Conservation (phyloP, 768 basidiomycete species). For the Hygrophorus pudorinus region DNA sequence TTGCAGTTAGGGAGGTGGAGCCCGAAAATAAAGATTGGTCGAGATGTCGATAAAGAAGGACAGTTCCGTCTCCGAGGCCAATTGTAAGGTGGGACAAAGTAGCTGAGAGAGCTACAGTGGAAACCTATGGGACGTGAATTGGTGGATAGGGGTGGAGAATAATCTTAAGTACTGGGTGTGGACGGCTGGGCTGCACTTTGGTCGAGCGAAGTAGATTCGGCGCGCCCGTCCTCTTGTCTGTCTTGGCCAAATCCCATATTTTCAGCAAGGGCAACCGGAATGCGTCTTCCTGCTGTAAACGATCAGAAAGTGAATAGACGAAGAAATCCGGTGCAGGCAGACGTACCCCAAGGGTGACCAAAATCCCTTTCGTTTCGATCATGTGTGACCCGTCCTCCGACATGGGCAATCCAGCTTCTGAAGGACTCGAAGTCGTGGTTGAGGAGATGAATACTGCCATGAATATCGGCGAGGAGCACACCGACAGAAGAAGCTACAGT, state of each 20-base stretch:
- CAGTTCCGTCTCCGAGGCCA: conserved; percentile 91
- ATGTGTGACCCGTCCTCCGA: conserved; percentile 78
- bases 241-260: conserved; percentile 78
- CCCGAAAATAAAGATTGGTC: conserved; percentile 75
- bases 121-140: conserved; percentile 36
- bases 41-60: conserved; percentile 83
- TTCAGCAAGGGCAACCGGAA: conserved; percentile 64
- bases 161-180: conserved; percentile 53
- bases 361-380: conserved; percentile 67
- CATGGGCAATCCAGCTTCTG: conserved; percentile 73
- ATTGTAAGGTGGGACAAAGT: conserved; percentile 79
- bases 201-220: conserved; percentile 64
- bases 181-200: conserved; percentile 69
- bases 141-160: conserved; percentile 12
- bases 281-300: conserved; percentile 61
- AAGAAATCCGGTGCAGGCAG: neutral
- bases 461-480: conserved; percentile 73
- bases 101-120: conserved; percentile 69
- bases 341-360: conserved; percentile 86
- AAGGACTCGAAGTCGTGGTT: conserved; percentile 63
- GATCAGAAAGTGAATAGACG: conserved; percentile 15
- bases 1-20: conserved; percentile 51
- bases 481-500: conserved; percentile 51
- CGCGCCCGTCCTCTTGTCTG: conserved; percentile 48
- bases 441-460: conserved; percentile 73